phyloP scores from a whole-genome alignment of 2,329 filamentous ascomycete species.

The Trichoderma sp. region DNA sequence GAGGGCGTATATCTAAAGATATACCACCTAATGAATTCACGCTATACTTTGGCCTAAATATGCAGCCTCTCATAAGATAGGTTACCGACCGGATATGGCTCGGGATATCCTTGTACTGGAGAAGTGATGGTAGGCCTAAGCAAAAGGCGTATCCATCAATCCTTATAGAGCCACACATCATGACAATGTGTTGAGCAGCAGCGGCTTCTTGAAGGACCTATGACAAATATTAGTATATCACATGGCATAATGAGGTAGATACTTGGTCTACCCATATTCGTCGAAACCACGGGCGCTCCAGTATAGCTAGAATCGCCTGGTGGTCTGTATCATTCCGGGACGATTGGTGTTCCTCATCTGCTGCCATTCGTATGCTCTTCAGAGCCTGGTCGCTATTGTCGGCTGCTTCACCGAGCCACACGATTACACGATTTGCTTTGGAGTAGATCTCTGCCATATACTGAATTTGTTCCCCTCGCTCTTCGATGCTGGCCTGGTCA shows the following conservation, averaged over 20 bases:
- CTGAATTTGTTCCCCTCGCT: conserved; percentile 6
- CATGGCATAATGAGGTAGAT: rapidly evolving
- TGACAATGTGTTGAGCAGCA: conserved; percentile 18
- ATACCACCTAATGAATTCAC: background rate
- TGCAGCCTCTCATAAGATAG: conserved; percentile 13
- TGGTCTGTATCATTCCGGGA: background rate
- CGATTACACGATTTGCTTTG: conserved; percentile 14
- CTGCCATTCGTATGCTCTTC: conserved; percentile 3
- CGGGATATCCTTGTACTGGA: background rate
- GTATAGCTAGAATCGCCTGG: background rate
- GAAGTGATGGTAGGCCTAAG: conserved; percentile 2
- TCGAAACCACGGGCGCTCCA: conserved; percentile 9
- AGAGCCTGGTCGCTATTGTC: background rate
- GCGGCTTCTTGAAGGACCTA: conserved; percentile 21
- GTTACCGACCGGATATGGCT: background rate
- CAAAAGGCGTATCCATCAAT: conserved; percentile 20
- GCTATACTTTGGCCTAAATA: background rate
- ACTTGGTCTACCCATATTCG: background rate
- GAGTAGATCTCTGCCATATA: conserved; percentile 18
- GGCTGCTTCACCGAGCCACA: conserved; percentile 8
- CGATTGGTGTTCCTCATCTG: background rate
- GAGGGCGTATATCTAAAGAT: conserved; percentile 26
- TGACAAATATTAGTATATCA: background rate
- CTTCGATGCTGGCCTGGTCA: conserved; percentile 1
- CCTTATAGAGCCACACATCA: conserved; percentile 5